Conservation (phyloP, 2,329 filamentous ascomycete species). For the Neurospora sp. region DNA sequence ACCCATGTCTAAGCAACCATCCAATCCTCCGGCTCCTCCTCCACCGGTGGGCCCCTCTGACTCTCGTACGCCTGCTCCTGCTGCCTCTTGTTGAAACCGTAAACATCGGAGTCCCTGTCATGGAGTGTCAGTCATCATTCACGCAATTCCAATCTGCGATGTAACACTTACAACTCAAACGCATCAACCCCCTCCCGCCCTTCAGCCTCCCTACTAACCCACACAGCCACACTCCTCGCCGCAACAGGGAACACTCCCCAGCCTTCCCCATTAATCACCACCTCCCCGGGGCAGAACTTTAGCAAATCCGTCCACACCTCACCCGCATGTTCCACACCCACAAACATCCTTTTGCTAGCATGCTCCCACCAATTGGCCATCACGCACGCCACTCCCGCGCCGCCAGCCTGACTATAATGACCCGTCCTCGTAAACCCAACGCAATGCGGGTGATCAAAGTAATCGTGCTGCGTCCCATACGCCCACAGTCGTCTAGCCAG, state of each 20-base stretch:
- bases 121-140: no score
- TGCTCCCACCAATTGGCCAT: constrained; percentile 41
- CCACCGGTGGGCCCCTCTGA: constrained; percentile 28
- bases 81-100: constrained; percentile 1
- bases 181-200: constrained; percentile 30
- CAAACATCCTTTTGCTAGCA: constrained; percentile 49
- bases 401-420: constrained; percentile 35
- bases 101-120: background rate
- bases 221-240: constrained; percentile 48
- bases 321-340: constrained; percentile 48
- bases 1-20: background rate
- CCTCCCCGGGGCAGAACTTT: constrained; percentile 41
- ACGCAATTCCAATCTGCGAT: no score
- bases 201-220: constrained; percentile 44
- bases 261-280: constrained; percentile 49
- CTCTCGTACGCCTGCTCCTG: constrained; percentile 62
- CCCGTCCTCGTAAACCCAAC: constrained; percentile 48
- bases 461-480: constrained; percentile 54
- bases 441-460: constrained; percentile 50
- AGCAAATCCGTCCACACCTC: constrained; percentile 57
- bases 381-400: constrained; percentile 45
- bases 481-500: constrained; percentile 56
- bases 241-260: constrained; percentile 48
- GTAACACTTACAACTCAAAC: constrained; percentile 11
- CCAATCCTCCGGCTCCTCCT: background rate